Percentiles rank a stretch among this genome's conserved stretches.
phyloP scores from a whole-genome alignment of 257 asterid genomes.

The Primulina eburnea region DNA sequence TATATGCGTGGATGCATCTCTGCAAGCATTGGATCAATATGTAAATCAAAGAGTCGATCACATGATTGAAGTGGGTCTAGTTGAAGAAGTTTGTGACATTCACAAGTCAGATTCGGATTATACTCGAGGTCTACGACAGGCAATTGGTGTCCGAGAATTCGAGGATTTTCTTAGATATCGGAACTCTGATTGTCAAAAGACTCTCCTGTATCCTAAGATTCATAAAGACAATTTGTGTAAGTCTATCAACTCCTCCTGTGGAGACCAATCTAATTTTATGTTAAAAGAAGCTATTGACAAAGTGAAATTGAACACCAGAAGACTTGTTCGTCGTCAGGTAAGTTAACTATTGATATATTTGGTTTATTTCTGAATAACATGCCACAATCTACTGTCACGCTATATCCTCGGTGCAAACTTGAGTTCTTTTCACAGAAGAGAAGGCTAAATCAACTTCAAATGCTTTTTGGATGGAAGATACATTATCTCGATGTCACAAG shows the following conservation, averaged over 20 bases:
- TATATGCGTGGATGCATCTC: constrained; percentile 83
- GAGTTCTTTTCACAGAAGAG: constrained; percentile 52
- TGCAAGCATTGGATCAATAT: constrained; percentile 62
- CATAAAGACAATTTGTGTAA: too few relatives aligned
- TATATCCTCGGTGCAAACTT: constrained; percentile 4
- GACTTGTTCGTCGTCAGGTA: constrained; percentile 91
- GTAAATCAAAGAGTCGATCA: constrained; percentile 76
- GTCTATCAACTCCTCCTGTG: constrained; percentile 17
- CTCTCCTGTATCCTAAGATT: too few relatives aligned
- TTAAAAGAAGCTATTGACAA: constrained; percentile 60
- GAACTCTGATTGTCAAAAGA: too few relatives aligned
- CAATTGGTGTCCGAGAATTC: constrained; percentile 91
- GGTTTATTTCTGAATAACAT: neutral
- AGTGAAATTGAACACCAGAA: constrained; percentile 76
- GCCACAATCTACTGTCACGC: neutral
- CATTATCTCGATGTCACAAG: constrained; percentile 66
- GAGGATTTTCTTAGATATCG: constrained; percentile 48
- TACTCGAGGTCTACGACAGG: constrained; percentile 82
- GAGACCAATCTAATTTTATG: constrained; percentile 32
- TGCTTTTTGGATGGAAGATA: constrained; percentile 77
- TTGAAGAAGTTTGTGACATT: constrained; percentile 66
- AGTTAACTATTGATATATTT: constrained; percentile 25
- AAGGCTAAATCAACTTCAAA: constrained; percentile 64
- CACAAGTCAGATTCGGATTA: constrained; percentile 64
- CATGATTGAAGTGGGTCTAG: constrained; percentile 76